Evolutionary conservation across 2,329 filamentous ascomycete genomes (phyloP), one percentile per base, ranked within the genome.

Genomic region (Ophiostoma australiae): DNA sequence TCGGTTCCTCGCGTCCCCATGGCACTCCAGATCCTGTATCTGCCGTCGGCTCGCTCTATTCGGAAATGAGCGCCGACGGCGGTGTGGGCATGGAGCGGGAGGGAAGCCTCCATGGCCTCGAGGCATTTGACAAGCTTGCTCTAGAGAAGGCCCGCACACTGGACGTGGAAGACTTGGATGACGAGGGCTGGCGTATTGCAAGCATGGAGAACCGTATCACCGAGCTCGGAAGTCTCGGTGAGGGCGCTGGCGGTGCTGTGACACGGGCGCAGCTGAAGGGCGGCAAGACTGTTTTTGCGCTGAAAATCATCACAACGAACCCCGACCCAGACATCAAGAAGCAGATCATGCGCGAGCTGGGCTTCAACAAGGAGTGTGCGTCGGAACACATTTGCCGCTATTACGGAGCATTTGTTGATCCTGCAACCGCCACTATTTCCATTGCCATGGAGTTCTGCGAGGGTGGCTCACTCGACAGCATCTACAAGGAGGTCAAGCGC

Each of bases 391-490:
- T 99, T 77, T 99, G 95, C 81, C 89, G 91, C 74, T 99, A 99
- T 82, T 99, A 97, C 77, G 95, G 95, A 74, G 94, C 94, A 58
- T 99, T 98, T 79, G 92, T 96, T 79, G 94, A 99, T 78, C 91
- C 95, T 72, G 91, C 93, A n/a, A 96, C 93, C 11, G 93, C 94
- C 69, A 98, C 94, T 67, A 98, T 99, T 75, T 97, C 93, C 67
- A 99, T 99, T 78, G 94, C 93, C 71, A 99, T 99, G 95, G 95
- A 99, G 79, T 98, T 97, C 77, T 99, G 95, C 79, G 95, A 98
- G 81, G 95, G 95, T 72, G 95, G 95, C 70, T 97, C 93, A 67
- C 86, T 99, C 27, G 94, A 99, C 82, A 95, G 92, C 78, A 95
- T 99, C 74, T 99, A 99, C 83, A 92, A 92, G 75, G 95, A 99